Conservation (phyloP, 225 moss, liverwort and hornwort species). For the Anthoceros angustus region DNA sequence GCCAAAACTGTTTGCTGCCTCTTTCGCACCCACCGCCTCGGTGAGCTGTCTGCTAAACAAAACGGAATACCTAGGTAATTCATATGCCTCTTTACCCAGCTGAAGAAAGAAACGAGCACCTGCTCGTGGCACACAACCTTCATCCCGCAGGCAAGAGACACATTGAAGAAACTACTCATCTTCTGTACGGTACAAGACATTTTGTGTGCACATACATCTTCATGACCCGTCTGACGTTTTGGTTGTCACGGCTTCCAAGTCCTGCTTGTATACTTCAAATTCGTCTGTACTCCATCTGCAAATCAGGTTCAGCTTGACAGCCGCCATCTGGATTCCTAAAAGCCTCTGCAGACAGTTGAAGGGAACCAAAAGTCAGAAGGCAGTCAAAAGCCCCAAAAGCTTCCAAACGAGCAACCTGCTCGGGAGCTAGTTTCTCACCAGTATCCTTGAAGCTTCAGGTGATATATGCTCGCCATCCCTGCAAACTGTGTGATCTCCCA, state of each 20-base stretch:
- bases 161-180: not conserved
- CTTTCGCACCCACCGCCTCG: too few relatives aligned
- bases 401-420: not conserved
- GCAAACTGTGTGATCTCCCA: conserved; percentile 75
- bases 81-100: too few relatives aligned
- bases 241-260: conserved; percentile 21
- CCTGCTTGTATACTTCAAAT: conserved; percentile 49
- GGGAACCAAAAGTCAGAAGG: not conserved
- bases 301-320: conserved; percentile 50
- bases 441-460: conserved; percentile 72
- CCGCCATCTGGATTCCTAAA: conserved; percentile 71
- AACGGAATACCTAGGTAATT: too few relatives aligned
- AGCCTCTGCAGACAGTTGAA: conserved; percentile 34
- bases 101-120: too few relatives aligned
- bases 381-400: not conserved
- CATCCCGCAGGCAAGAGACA: not conserved
- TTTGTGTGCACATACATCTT: not conserved
- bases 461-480: conserved; percentile 55
- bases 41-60: too few relatives aligned
- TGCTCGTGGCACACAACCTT: not conserved
- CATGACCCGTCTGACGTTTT: conserved; percentile 34
- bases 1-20: too few relatives aligned
- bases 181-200: not conserved
- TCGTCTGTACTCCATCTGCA: conserved; percentile 61
- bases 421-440: conserved; percentile 27